Conservation (phyloP, 192 early-diverging fungal species). For the Paraglomus brasilianum region DNA sequence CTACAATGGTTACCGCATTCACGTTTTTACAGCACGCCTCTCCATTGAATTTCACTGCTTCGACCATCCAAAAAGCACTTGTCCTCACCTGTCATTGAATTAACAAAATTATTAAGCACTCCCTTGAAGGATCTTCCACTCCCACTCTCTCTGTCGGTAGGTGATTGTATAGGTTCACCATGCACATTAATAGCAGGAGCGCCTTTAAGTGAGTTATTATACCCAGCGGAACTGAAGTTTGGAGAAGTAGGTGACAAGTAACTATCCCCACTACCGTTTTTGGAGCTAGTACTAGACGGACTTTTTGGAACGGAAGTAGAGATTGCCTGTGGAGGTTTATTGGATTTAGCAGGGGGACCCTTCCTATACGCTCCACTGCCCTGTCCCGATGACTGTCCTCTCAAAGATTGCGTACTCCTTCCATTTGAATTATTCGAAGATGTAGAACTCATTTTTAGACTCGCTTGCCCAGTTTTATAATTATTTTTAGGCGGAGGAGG, state of each 20-base stretch:
- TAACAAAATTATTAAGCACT: conserved; percentile 54
- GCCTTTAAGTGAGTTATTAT: conserved; percentile 35
- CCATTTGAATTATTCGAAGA: not conserved
- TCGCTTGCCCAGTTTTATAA: conserved; percentile 10
- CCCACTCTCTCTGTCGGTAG: conserved; percentile 25
- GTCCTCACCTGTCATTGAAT: conserved; percentile 46
- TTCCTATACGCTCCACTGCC: conserved; percentile 31
- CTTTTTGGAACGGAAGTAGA: not conserved
- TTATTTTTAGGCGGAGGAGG: conserved; percentile 38
- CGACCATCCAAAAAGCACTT: not conserved
- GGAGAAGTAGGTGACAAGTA: conserved; percentile 29
- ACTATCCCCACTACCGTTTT: conserved; percentile 34
- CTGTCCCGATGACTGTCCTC: not conserved
- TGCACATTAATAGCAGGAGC: conserved; percentile 35
- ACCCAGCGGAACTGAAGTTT: conserved; percentile 27
- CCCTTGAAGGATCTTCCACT: conserved; percentile 50
- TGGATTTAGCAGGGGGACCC: not conserved
- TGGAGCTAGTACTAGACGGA: conserved; percentile 5
- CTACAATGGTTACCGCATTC: not conserved
- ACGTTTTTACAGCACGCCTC: not conserved
- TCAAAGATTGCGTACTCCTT: not conserved
- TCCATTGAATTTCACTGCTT: not conserved
- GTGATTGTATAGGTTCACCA: conserved; percentile 34
- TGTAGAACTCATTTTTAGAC: conserved; percentile 2
- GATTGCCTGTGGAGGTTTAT: conserved; percentile 17